A percentile compares a stretch with the other conserved stretches of the same genome.
Conservation (phyloP, 768 basidiomycete species). For the Lactarius tabidus region DNA sequence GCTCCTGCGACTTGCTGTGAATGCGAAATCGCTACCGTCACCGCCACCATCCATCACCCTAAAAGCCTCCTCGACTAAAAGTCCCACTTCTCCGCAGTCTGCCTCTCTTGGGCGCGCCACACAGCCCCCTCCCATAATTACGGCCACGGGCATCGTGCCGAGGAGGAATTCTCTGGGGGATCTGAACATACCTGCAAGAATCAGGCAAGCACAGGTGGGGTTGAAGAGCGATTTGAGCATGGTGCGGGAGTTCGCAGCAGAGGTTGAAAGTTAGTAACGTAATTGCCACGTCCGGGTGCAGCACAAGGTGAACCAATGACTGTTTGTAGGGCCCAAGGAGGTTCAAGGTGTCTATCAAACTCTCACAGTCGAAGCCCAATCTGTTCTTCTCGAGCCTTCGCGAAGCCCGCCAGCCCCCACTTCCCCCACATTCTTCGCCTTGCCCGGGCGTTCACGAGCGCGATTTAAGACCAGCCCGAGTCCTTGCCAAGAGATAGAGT, state of each 20-base stretch:
- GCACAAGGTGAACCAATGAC: conserved; percentile 18
- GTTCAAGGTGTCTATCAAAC: conserved; percentile 54
- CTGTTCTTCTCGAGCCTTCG: conserved; percentile 42
- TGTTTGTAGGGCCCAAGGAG: conserved; percentile 61
- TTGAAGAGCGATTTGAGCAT: conserved; percentile 72
- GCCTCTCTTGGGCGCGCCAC: conserved; percentile 47
- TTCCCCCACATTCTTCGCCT: conserved; percentile 48
- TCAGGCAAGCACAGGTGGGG: conserved; percentile 77
- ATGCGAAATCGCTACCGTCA: neutral
- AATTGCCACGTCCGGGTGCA: neutral
- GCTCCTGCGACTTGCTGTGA: conserved; percentile 24
- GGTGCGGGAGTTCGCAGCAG: conserved; percentile 82
- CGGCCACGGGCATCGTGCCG: conserved; percentile 32
- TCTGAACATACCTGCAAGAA: conserved; percentile 63
- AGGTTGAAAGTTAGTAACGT: conserved; percentile 67
- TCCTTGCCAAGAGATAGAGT: conserved; percentile 24
- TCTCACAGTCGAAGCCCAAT: conserved; percentile 54
- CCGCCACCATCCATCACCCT: conserved; percentile 20
- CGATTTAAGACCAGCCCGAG: conserved; percentile 54
- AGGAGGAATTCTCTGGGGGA: conserved; percentile 67
- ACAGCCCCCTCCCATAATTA: conserved; percentile 31
- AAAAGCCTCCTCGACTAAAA: conserved; percentile 23
- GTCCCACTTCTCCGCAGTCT: conserved; percentile 37
- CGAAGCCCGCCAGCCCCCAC: conserved; percentile 35
- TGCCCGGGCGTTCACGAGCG: conserved; percentile 41